These are phyloP conservation scores for Crithidia acanthocephali DNA, from an alignment of 208 protist genomes.

Conservation along the genomic window DNA sequence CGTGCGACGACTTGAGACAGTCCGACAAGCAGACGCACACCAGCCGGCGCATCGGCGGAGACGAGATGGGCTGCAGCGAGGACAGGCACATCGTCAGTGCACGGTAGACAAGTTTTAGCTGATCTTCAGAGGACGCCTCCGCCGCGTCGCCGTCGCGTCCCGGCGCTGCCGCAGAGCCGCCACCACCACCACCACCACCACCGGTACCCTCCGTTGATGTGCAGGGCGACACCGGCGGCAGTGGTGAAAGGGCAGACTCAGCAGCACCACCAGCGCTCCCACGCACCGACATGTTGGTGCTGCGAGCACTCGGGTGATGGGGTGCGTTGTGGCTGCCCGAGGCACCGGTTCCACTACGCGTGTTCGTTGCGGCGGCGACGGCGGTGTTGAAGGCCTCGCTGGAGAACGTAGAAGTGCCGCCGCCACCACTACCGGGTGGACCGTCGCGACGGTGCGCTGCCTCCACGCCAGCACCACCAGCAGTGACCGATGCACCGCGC, in stretches of 20 bases:
- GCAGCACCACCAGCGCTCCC: not conserved
- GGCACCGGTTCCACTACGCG: not conserved
- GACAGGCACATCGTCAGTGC: slow-evolving; percentile 41
- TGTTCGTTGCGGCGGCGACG: not conserved
- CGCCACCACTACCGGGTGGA: not conserved
- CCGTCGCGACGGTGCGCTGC: not conserved
- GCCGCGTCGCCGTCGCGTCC: slow-evolving; percentile 1
- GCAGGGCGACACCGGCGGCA: not conserved
- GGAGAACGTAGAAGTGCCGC: not conserved
- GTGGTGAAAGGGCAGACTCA: not conserved
- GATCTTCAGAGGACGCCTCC: slow-evolving; percentile 11
- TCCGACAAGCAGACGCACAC: slow-evolving; percentile 27
- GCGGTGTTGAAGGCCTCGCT: slow-evolving; percentile 8
- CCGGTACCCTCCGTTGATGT: not conserved
- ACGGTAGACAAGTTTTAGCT: slow-evolving; percentile 40
- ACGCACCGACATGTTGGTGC: not conserved
- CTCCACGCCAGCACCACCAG: not conserved
- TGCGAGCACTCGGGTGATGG: not conserved
- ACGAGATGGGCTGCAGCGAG: slow-evolving; percentile 36
- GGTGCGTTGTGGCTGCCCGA: not conserved
- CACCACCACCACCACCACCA: not conserved
- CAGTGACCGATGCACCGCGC: not conserved
- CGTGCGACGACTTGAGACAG: slow-evolving; percentile 37
- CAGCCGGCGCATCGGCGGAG: slow-evolving; percentile 10
- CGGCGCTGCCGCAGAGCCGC: not conserved